Base-by-base conservation (phyloP, 345 rosid species). In the Citrus unshiu region DNA sequence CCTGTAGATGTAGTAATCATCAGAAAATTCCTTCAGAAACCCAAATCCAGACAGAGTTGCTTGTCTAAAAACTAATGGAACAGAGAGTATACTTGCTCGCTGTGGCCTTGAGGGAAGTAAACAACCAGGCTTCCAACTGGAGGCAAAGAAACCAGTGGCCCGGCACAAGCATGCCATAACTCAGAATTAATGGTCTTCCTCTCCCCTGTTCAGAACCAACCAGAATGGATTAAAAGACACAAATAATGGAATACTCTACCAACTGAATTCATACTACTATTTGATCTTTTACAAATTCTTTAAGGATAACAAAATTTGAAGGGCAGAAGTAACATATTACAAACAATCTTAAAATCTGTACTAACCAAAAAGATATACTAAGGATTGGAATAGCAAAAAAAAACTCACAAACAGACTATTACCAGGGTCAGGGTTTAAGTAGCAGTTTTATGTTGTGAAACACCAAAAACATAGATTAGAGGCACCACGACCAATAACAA, bases 91-190 rank as follows among this genome's bases (percentile, higher is more conserved):
- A 93, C 98, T 82, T 93, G 98, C 86, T 95, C 98, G 30, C 98
- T 95, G 79, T 95, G 98, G 84, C 98, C 98, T 84, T 95, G 98
- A 68, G 98, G 98, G 81, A 93, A 95, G 90, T 95, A 95, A 74
- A 95, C 95, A 19, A 95, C 98, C 69, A 92, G 94, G 82, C 98
- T 95, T 76, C 98, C 97, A 25, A 93, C 87, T 46, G 97, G 98
- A 67, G 98, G 98, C 81, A 95, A 86, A 63, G 97, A 92, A 75
- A 93, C 98, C 79, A 95, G 80, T 54, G 98, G 98, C 34, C 98
- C 98, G 2, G 97, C 98, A 87, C 98, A 95, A 82, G 98, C 98
- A 83, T 95, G 98, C 98, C 98, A 95, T 83, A 95, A 82, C 76
- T 91, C 97, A 27, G 98, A 93, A 88, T 92, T 93, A 72, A 93